Percentiles rank a stretch among this genome's conserved stretches.
Evolutionary conservation across 352 stramenopile genomes (phyloP).

Genomic region (Aphanomyces astaci): DNA sequence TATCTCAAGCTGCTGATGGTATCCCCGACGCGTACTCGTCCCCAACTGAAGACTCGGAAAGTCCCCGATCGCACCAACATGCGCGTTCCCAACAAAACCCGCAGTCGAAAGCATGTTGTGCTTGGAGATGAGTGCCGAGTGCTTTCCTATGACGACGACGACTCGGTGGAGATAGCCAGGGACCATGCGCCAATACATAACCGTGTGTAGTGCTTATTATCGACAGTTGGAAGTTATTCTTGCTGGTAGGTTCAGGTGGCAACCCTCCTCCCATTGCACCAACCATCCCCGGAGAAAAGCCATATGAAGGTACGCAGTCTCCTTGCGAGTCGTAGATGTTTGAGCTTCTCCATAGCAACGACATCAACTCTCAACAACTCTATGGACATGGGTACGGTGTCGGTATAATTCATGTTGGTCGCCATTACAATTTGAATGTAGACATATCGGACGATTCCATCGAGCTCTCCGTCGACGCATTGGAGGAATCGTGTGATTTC

Average conservation of each 20-base stretch:
- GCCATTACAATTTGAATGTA: too few relatives aligned
- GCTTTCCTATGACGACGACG: constrained; percentile 12
- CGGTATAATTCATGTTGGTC: too few relatives aligned
- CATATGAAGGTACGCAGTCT: too few relatives aligned
- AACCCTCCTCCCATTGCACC: too few relatives aligned
- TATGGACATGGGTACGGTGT: background rate
- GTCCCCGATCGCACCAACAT: background rate
- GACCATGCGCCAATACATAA: background rate
- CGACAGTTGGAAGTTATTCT: background rate
- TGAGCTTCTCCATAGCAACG: background rate
- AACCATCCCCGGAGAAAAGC: too few relatives aligned
- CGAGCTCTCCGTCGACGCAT: background rate
- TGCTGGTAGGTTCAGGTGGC: too few relatives aligned
- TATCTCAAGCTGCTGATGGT: constrained; percentile 6
- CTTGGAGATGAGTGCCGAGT: constrained; percentile 3
- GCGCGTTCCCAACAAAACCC: background rate
- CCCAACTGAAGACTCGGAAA: background rate
- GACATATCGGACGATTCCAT: background rate
- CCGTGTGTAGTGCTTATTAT: too few relatives aligned
- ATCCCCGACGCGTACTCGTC: background rate
- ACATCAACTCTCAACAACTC: too few relatives aligned
- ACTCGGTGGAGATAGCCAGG: background rate
- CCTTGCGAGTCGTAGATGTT: background rate
- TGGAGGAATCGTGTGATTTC: background rate
- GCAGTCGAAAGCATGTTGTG: background rate